phyloP scores from a whole-genome alignment of 371 early-diverging fungal genomes.

The Umbelopsis sp. region DNA sequence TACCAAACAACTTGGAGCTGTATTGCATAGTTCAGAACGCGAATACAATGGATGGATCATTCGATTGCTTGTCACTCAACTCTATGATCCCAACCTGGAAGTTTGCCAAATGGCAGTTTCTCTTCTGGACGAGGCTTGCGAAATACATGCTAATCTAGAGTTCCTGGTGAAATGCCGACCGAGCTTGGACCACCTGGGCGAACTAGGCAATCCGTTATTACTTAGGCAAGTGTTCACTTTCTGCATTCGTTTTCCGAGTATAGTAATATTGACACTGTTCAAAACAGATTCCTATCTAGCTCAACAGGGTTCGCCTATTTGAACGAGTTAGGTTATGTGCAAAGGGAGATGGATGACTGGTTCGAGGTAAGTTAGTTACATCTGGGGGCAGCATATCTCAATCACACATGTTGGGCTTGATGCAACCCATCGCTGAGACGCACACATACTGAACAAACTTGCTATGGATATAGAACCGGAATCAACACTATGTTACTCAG shows the following conservation, averaged over 20 bases:
- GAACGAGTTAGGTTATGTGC: slow-evolving; percentile 72
- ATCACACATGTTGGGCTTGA: no score
- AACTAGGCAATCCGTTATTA: slow-evolving; percentile 70
- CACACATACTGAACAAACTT: not conserved
- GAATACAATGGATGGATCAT: slow-evolving; percentile 82
- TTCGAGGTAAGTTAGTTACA: slow-evolving; percentile 59
- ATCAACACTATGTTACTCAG: slow-evolving; percentile 79
- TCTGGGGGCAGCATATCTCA: no score
- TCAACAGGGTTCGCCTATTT: slow-evolving; percentile 77
- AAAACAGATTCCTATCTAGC: slow-evolving; percentile 61
- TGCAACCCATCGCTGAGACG: not conserved
- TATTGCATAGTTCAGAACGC: slow-evolving; percentile 61
- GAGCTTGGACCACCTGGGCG: slow-evolving; percentile 75
- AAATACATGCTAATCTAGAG: slow-evolving; percentile 66
- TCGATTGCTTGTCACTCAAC: slow-evolving; percentile 74
- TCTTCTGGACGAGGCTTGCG: slow-evolving; percentile 76
- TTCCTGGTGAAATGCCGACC: slow-evolving; percentile 71
- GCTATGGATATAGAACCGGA: slow-evolving; percentile 61
- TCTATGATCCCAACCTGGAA: slow-evolving; percentile 80
- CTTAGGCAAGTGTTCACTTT: slow-evolving; percentile 41
- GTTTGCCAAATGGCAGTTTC: slow-evolving; percentile 76
- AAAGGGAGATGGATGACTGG: slow-evolving; percentile 84
- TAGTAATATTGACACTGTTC: not conserved
- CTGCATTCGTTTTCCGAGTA: no score
- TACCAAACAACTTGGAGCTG: slow-evolving; percentile 70